A percentile compares a stretch with the other conserved stretches of the same genome.
Evolutionary conservation across 2,329 filamentous ascomycete species (phyloP).

Genomic region (Arachnopeziza araneosa): DNA sequence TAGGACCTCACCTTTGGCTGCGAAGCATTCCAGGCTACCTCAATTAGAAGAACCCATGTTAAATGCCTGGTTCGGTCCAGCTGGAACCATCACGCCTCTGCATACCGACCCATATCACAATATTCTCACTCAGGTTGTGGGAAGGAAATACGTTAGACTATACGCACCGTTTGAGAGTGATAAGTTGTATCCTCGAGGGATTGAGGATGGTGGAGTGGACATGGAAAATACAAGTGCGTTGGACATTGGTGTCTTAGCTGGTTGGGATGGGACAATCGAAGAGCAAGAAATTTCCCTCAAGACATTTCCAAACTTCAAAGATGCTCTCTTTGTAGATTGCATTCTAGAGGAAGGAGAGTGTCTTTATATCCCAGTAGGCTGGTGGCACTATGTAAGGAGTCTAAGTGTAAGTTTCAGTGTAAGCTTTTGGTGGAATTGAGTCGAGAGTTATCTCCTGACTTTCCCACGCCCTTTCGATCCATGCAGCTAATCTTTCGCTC

Average conservation of each 20-base stretch:
- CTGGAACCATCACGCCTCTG: constrained; percentile 81
- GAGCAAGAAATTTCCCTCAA: constrained; percentile 12
- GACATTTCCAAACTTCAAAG: constrained; percentile 19
- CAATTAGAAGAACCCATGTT: constrained; percentile 57
- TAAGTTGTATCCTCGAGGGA: constrained; percentile 54
- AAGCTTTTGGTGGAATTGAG: constrained; percentile 86
- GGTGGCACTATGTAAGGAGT: constrained; percentile 96
- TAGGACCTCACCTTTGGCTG: constrained; percentile 39
- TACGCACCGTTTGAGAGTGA: constrained; percentile 63
- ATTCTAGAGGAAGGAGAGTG: constrained; percentile 77
- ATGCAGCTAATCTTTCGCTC: background rate
- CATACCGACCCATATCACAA: constrained; percentile 96
- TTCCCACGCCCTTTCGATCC: background rate
- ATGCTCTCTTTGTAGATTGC: constrained; percentile 53
- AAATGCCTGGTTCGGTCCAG: constrained; percentile 91
- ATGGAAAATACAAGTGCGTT: constrained; percentile 87
- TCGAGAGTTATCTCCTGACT: background rate
- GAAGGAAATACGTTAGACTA: constrained; percentile 84
- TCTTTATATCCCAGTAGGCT: constrained; percentile 85
- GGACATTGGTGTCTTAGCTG: constrained; percentile 68
- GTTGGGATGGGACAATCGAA: constrained; percentile 42
- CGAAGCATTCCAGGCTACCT: constrained; percentile 34
- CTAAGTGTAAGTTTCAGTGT: constrained; percentile 86
- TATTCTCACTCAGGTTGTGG: constrained; percentile 82
- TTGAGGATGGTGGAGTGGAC: constrained; percentile 64